Conservation (phyloP, 371 early-diverging fungal species). For the Apophysomyces sp. region DNA sequence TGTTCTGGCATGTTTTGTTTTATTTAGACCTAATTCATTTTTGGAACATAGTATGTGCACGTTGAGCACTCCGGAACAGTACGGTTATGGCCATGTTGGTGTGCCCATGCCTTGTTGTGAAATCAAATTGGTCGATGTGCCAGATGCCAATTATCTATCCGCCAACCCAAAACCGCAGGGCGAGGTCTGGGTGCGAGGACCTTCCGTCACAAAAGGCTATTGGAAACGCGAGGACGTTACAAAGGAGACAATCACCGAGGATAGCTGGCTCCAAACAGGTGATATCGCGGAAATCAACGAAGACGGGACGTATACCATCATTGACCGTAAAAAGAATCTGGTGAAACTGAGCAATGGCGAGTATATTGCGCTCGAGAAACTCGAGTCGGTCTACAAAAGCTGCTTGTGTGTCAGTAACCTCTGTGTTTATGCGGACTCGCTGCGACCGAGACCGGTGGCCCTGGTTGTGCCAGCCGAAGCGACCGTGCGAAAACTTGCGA, state of each 20-base stretch:
- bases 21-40: too few relatives aligned
- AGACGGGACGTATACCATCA: constrained; percentile 63
- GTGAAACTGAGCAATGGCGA: constrained; percentile 87
- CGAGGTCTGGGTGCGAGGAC: constrained; percentile 83
- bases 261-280: constrained; percentile 89
- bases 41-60: constrained; percentile 44
- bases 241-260: constrained; percentile 66
- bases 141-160: constrained; percentile 73
- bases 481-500: constrained; percentile 21
- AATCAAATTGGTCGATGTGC: constrained; percentile 84
- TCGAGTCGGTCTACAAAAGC: constrained; percentile 88
- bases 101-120: constrained; percentile 75
- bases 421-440: constrained; percentile 81
- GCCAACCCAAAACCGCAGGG: constrained; percentile 73
- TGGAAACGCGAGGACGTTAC: constrained; percentile 69
- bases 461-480: constrained; percentile 63
- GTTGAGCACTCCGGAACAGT: constrained; percentile 53
- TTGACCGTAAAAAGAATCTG: constrained; percentile 77
- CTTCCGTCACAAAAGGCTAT: constrained; percentile 59
- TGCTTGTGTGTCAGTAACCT: constrained; percentile 72
- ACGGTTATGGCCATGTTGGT: constrained; percentile 68
- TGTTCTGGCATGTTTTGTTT: not conserved
- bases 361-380: constrained; percentile 95
- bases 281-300: constrained; percentile 79
- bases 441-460: constrained; percentile 63